A percentile compares a stretch with the other conserved stretches of the same genome.
Evolutionary conservation across 2,329 filamentous ascomycete species (phyloP).

Genomic region (Rhynchosporium graminicola): DNA sequence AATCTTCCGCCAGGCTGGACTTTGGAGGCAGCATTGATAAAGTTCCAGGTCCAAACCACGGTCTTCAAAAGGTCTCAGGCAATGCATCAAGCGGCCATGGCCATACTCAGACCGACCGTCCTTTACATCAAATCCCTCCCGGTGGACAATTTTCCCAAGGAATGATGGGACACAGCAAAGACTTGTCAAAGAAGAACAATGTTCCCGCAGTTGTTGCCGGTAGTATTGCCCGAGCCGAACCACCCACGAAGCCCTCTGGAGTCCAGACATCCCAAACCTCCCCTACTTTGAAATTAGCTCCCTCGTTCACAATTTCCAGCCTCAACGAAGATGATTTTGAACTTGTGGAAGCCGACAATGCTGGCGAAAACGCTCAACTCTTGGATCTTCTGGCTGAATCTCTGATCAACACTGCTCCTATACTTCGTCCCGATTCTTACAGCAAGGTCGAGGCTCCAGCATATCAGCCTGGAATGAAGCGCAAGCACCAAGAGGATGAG

Average conservation of each 20-base stretch:
- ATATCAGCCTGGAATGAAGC: not conserved
- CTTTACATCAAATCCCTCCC: not conserved
- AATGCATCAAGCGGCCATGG: not conserved
- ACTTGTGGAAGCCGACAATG: not conserved
- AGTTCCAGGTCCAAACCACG: not conserved
- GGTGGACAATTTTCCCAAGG: not conserved
- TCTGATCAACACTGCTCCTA: not conserved
- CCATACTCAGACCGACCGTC: not conserved
- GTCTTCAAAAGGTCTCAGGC: not conserved
- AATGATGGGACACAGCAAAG: not conserved
- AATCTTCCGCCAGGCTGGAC: not conserved
- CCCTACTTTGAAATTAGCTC: too few relatives aligned
- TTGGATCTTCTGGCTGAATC: not conserved
- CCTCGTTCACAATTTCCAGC: not conserved
- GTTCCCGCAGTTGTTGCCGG: not conserved
- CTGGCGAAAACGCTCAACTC: not conserved
- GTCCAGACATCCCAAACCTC: not conserved
- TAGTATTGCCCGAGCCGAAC: too few relatives aligned
- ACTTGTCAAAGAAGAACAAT: not conserved
- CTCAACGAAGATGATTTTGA: not conserved
- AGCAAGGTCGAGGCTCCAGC: not conserved
- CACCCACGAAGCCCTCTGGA: not conserved
- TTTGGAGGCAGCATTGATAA: not conserved
- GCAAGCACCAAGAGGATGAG: slow-evolving; percentile 2
- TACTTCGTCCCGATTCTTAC: not conserved